Evolutionary conservation across 164 flowering plant genomes (phyloP).

Genomic region (Vitis rupestris): DNA sequence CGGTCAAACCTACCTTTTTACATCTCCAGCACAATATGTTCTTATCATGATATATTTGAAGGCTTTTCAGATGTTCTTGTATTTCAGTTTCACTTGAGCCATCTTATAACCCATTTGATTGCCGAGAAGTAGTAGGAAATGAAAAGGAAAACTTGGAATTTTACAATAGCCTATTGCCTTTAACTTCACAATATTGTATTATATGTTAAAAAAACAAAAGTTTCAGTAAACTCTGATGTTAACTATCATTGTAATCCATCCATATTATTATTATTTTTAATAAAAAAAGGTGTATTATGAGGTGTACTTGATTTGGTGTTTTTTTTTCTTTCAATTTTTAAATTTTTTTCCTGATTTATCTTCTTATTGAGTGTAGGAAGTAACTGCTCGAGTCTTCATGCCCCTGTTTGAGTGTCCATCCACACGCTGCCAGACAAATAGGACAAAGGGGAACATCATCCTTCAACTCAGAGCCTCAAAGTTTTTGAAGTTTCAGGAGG

Average conservation of each 20-base stretch:
- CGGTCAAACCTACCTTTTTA: not conserved
- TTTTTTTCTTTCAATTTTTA: not conserved
- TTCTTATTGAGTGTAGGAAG: constrained; percentile 56
- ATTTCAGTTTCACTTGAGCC: no score
- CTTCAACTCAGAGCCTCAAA: constrained; percentile 99
- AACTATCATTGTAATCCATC: no score
- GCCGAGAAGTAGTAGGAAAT: not conserved
- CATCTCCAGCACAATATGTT: not conserved
- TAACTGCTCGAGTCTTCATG: constrained; percentile 93
- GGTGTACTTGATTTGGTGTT: not conserved
- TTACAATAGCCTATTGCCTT: no score
- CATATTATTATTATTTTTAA: no score
- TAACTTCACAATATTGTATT: no score
- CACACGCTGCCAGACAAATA: constrained; percentile 59
- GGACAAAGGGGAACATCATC: constrained; percentile 73
- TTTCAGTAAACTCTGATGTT: no score
- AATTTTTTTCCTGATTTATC: not conserved
- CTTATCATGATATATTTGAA: not conserved
- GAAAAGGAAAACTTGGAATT: not conserved
- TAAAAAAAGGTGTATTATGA: not conserved
- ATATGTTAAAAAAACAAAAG: no score
- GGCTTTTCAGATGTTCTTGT: no score
- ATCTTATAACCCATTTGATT: not conserved
- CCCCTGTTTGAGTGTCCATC: constrained; percentile 96
- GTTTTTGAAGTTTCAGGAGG: constrained; percentile 98